These are phyloP conservation scores for Deakozyma indianensis DNA, from an alignment of 805 yeast genomes.

Conservation along the genomic window DNA sequence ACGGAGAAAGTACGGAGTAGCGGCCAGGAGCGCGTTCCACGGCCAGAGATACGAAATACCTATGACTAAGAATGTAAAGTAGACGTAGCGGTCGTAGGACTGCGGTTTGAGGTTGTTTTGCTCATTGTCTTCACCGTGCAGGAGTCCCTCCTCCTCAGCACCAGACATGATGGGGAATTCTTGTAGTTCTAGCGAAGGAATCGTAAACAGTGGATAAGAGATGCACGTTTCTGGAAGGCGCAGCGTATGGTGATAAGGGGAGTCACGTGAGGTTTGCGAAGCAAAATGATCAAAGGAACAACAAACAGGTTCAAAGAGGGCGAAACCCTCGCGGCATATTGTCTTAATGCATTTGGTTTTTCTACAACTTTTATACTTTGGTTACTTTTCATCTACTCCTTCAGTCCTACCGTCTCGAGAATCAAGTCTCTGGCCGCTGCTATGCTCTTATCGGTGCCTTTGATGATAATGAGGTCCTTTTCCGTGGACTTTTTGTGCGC, in stretches of 20 bases:
- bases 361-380: not conserved
- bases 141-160: not conserved
- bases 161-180: too few species aligned
- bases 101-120: not conserved
- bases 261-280: too few species aligned
- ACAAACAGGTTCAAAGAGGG: too few species aligned
- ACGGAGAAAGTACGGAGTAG: conserved; percentile 63
- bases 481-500: conserved; percentile 28
- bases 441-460: conserved; percentile 45
- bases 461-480: conserved; percentile 39
- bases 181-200: not conserved
- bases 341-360: too few species aligned
- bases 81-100: not conserved
- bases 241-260: too few species aligned
- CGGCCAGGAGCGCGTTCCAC: conserved; percentile 85
- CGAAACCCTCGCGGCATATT: too few species aligned
- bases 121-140: not conserved
- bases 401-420: conserved; percentile 15
- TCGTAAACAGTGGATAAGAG: too few species aligned
- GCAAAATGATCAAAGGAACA: too few species aligned
- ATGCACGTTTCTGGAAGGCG: too few species aligned
- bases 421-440: conserved; percentile 32
- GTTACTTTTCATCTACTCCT: not conserved
- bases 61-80: conserved; percentile 20
- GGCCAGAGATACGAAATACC: conserved; percentile 90